Evolutionary conservation across 495 filamentous ascomycete genomes (phyloP), one percentile per base, ranked within the genome.

Genomic region (Bacidia gigantensis): DNA sequence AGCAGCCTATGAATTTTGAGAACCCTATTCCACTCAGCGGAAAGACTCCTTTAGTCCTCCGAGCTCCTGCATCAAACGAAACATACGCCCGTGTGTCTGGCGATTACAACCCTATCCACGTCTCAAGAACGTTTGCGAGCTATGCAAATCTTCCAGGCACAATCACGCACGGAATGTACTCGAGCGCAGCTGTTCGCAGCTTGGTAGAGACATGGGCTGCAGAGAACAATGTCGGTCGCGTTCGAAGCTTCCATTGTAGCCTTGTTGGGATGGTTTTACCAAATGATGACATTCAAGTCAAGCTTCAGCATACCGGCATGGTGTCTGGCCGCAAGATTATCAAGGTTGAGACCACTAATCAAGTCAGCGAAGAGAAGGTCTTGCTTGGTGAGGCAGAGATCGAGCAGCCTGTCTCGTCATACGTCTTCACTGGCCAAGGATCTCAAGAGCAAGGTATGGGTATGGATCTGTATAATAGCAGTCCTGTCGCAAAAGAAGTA

Each of bases 381-480:
- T 74, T 99, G 1, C 67, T 90, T 25, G 92, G 88, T 56, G 93
- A 97, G 70, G 93, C 93, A 17, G 92, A 99, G 65, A 89, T 99
- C 52, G 92, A 99, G 67, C 92, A 99, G 62, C 93, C 93, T n/a
- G 86, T 90, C 20, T 89, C 89, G 20, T 79, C 89, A 5, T 99
- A 99, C 58, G 87, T 99, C 56, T 99, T 99, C 69, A 99, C 92
- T 47, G 92, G 92, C 32, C 92, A 99, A 65, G 92, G 92, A 46
- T 93, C 86, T 29, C 92, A 99, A 66, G 92, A 97, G 66, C 93
- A 97, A 65, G 92, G 92, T 46, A 99, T 99, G 92, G 92, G 92
- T 68, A 99, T 99, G 92, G 92, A 96, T 65, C 78, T 99, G 32
- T 99, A 99, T 61, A 82, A 70, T 53, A 90, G 81, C 70, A 96